phyloP scores from a whole-genome alignment of 768 basidiomycete species.

The Trametes maxima region DNA sequence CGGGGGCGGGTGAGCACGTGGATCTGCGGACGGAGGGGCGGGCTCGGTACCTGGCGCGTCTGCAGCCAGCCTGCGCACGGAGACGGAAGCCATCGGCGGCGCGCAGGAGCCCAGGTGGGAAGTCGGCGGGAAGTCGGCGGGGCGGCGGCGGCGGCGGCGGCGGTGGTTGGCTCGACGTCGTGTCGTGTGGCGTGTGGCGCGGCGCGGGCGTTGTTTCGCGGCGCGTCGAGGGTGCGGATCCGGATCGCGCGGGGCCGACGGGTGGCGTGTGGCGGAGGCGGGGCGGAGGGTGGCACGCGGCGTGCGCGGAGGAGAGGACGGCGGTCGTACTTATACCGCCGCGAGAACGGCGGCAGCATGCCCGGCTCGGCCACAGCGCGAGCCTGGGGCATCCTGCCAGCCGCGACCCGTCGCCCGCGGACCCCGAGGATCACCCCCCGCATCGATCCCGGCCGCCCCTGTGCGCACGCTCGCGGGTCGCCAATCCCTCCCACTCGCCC shows the following conservation, averaged over 20 bases:
- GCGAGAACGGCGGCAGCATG: conserved; percentile 4
- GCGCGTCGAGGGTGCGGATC: no score
- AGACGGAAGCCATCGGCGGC: neutral
- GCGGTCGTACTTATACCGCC: conserved; percentile 8
- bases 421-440: conserved; percentile 18
- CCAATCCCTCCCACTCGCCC: neutral
- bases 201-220: no score
- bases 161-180: no score
- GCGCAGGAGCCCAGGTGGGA: neutral
- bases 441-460: conserved; percentile 5
- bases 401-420: conserved; percentile 5
- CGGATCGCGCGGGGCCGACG: no score
- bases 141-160: no score
- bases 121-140: neutral
- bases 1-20: neutral
- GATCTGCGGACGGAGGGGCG: neutral
- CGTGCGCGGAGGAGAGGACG: neutral
- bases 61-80: conserved; percentile 19
- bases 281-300: neutral
- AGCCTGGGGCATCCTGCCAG: neutral
- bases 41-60: conserved; percentile 24
- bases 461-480: conserved; percentile 4
- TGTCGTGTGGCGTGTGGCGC: no score
- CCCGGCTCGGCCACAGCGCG: conserved; percentile 3
- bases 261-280: no score